Base-by-base conservation (phyloP, 2,329 filamentous ascomycete species). In the Didymosphaeria variabile region DNA sequence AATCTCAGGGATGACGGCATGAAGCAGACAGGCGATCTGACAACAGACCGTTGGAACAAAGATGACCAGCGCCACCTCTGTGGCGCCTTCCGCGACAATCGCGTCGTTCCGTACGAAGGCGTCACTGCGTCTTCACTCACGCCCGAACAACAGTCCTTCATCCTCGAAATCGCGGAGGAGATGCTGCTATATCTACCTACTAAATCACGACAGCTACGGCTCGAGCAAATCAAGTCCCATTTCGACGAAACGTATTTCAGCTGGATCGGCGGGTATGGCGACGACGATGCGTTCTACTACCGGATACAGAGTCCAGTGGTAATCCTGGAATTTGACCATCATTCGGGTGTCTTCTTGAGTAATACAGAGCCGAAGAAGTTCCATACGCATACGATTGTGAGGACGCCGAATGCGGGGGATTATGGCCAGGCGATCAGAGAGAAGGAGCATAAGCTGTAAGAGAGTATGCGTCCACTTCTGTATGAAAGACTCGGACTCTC, bases 11-110 rank as follows among this genome's bases (percentile, higher is more conserved):
- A 92, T 59, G 85, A 86, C 0, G 82, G 79, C 0, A 92, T 93
- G 90, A 87, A 85, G 2, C 78, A 80, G 53, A 78, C 76, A 26
- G 81, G 81, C 3, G 72, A 82, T 57, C 65, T 84, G 34, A 72
- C 77, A 15, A 74, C 73, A 13, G 89, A 88, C 10, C 84, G 91
- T 8, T 94, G 91, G 91, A 94, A 94, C 74, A 89, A 89, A 66
- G 90, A 93, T 70, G 91, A 94, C 74, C 90, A 94, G 79, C 84
- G 91, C 6, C 91, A 94, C 70, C 75, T 93, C 5, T 92, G 90
- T 72, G 91, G 92, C 38, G 91, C 91, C 0, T 92, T 91, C 73
- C 86, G 90, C 13, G 91, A 94, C 70, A 95, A 94, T 75, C 85
- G 91, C 12, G 78, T 91, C 12, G 89, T 94, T 0, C 91, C 91